Base-by-base conservation (phyloP, 257 asterid species). In the Ophiorrhiza pumila region DNA sequence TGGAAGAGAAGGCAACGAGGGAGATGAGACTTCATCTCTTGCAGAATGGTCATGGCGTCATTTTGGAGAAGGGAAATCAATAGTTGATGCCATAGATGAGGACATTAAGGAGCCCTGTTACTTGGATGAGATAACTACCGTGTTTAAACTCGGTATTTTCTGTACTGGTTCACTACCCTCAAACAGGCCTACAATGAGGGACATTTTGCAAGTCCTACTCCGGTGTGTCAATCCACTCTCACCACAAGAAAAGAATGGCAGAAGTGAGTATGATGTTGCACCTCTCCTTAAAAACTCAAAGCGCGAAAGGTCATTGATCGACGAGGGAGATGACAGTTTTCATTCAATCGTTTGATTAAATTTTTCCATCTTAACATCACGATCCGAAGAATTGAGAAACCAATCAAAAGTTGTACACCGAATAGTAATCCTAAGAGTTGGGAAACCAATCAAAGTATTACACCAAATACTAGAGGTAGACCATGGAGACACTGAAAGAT, bases 31-130 rank as follows among this genome's bases (percentile, higher is more conserved):
- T 23, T 81, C 89, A 5, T 85, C 96, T 20, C 89, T 94, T 13
- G 95, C 87, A 9, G 95, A 88, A 64, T 94, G 97, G 97, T 91
- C 95, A 0, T 83, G 96, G 96, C 82, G 78, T 0, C 86, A 80
- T 49, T 39, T 85, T 23, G 83, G 78, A 74, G 88, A 88, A 72
- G 91, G 87, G 13, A 77, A 77, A 27, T 74, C 88, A 0, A 63
- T 87, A 66, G 49, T 39, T 1, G 91, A 88, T 29, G 77, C 76
- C 31, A 5, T 93, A 69, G 97, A 88, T 60, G 87, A 81, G 57
- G 96, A 90, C 31, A 79, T 90, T 65, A 91, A 82, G 72, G 91
- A 91, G 50, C 31, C 85, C 1, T 59, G 55, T 31, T 87, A 85
- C 80, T 18, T 84, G 79, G 90, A 88, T 0, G 96, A 87, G 57